Evolutionary conservation across 176 grass and related monocot genomes (phyloP), one percentile per base, ranked within the genome.

Genomic region (Eremochloa ophiuroides): DNA sequence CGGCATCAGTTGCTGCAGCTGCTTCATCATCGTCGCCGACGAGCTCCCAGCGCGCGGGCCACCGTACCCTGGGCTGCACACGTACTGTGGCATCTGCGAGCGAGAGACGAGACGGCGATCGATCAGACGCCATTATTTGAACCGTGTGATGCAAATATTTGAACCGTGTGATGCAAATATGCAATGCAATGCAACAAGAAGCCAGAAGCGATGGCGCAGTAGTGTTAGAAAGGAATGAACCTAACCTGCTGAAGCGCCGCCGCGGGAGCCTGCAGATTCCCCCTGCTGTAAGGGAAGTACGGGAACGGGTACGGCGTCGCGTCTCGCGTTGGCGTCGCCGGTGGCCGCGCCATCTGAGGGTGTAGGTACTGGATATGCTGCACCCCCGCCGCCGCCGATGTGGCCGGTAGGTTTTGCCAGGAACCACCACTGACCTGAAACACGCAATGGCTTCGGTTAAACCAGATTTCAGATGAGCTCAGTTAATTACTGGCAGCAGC

Each of bases 311-410:
- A 89, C 1, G 46, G 78, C 23, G 56, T 59, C 10, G 38, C 4
- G 0, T 59, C 29, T 4, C 47, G 58, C 0, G 62, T 50, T 0
- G 55, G 46, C 15, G 16, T 0, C 4, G 55, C 51, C 0, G 55
- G 20, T 1, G 2, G 50, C 6, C 38, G 58, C 0, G 62, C 5
- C 7, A 88, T 68, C 78, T 77, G 90, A n/a, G 44, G 87, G 28
- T 83, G 87, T 12, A 89, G 10, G 26, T 89, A 89, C 65, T 85
- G 87, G 84, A 76, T 29, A 84, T 89, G 84, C 4, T 83, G 80
- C 1, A 63, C 11, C 17, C 63, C 70, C 1, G 70, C 59, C 4
- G 56, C 58, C 1, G 35, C 15, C 1, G 78, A 59, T 10, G 53
- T 25, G 20, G 73, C 55, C 2, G 88, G 66, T 60, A 77, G 3